Conservation (phyloP, 2,329 filamentous ascomycete species). For the Sporothrix mexicana region DNA sequence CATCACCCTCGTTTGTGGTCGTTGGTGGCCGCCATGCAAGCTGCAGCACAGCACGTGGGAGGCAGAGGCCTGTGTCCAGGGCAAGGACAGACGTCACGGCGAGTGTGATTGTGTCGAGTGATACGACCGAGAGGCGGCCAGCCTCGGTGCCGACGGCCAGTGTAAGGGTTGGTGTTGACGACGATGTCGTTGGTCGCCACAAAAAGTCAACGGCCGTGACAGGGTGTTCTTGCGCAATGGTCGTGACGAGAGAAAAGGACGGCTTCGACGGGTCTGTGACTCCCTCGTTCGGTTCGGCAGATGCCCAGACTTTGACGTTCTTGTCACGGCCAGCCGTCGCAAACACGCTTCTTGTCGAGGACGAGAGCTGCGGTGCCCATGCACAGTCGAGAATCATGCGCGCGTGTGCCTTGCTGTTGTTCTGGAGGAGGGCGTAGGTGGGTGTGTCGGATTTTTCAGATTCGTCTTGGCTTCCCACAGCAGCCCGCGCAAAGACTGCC, state of each 20-base stretch:
- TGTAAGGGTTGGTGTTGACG: slow-evolving; percentile 44
- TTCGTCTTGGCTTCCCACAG: slow-evolving; percentile 35
- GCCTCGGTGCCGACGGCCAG: slow-evolving; percentile 65
- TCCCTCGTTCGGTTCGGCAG: slow-evolving; percentile 37
- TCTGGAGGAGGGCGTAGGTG: slow-evolving; percentile 63
- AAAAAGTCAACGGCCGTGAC: slow-evolving; percentile 76
- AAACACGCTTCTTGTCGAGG: slow-evolving; percentile 58
- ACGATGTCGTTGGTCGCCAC: slow-evolving; percentile 41
- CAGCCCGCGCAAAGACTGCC: slow-evolving; percentile 71
- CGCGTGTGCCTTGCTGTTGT: slow-evolving; percentile 83
- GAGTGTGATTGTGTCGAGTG: slow-evolving; percentile 48
- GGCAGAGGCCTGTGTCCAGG: slow-evolving; percentile 52
- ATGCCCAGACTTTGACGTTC: slow-evolving; percentile 73
- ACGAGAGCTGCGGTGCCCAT: slow-evolving; percentile 64
- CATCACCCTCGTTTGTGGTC: not conserved
- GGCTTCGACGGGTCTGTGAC: slow-evolving; percentile 39
- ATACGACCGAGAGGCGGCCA: slow-evolving; percentile 54
- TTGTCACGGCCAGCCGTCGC: slow-evolving; percentile 92
- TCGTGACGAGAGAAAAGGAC: slow-evolving; percentile 59
- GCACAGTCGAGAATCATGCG: slow-evolving; percentile 90
- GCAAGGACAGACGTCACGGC: slow-evolving; percentile 46
- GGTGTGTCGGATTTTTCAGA: not conserved
- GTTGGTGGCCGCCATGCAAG: slow-evolving; percentile 66
- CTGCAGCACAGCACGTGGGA: slow-evolving; percentile 70
- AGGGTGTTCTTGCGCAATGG: slow-evolving; percentile 61